Conservation (phyloP, 257 asterid species). For the Apocynum venetum region DNA sequence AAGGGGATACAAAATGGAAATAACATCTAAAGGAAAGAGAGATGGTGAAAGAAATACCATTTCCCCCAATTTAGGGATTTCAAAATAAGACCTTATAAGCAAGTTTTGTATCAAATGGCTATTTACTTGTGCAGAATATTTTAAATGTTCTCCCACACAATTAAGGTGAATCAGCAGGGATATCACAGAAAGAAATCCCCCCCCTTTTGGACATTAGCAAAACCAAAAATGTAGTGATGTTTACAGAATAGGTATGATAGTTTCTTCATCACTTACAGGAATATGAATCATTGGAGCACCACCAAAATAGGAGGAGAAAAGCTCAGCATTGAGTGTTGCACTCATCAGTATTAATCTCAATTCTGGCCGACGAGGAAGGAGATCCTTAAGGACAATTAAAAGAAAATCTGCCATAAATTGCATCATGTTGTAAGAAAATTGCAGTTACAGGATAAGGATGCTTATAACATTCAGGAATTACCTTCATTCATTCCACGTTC, state of each 20-base stretch:
- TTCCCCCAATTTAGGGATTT: not conserved
- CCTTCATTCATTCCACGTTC: slow-evolving; percentile 99
- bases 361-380: slow-evolving; percentile 85
- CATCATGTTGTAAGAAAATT: slow-evolving; percentile 25
- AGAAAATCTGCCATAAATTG: slow-evolving; percentile 71
- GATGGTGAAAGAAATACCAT: not conserved
- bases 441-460: slow-evolving; percentile 13
- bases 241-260: not conserved
- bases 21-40: not conserved
- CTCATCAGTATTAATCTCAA: slow-evolving; percentile 84
- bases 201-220: not conserved
- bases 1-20: not conserved
- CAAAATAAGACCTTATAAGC: not conserved
- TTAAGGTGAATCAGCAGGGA: not conserved
- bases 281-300: slow-evolving; percentile 84
- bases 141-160: not conserved
- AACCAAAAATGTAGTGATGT: not conserved
- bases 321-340: slow-evolving; percentile 90
- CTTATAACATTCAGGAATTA: slow-evolving; percentile 21
- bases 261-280: slow-evolving; percentile 54
- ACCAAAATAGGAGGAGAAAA: slow-evolving; percentile 78
- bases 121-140: not conserved
- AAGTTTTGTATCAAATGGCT: not conserved
- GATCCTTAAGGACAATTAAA: slow-evolving; percentile 84
- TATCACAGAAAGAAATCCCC: not conserved